Base-by-base conservation (phyloP, 1,284 basidiomycete genomes). In the Pseudozyma sp. region DNA sequence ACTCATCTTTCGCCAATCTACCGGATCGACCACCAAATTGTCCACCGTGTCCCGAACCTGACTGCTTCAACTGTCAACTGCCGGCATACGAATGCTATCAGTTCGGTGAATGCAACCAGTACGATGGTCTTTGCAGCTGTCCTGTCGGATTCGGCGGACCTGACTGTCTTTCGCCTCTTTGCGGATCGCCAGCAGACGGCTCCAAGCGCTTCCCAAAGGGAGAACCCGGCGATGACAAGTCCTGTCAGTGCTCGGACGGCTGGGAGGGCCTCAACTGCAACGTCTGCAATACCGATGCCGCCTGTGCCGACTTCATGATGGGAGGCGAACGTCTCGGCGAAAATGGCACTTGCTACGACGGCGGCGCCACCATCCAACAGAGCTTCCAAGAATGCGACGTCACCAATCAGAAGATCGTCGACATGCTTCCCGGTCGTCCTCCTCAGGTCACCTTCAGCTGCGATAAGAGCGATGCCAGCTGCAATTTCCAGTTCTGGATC, bases 381-480 rank as follows among this genome's bases (percentile, higher is more conserved):
- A 94, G 94, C 80, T 94, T 94, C 85, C 96, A 99, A 85, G 93
- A 97, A 90, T 99, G 96, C 86, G 90, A 97, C 83, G 95, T 99
- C 31, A 98, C 95, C 14, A 75, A 94, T 85, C 90, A 91, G 55
- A 94, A 94, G 86, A 95, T 95, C 79, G 87, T 93, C 68, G 93
- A 93, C 80, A 92, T 93, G 87, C 90, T 95, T 48, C 92, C 93
- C 0, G 91, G 89, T 60, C 89, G 94, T 30, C 91, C 91, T 31
- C 94, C 96, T 0, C 94, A 97, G 84, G 94, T 97, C 6, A 97
- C 96, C 0, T 98, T 99, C 85, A n/a, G 67, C 64, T 80, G 78
- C 54, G 68, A 77, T 37, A 72, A 71, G 42, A 54, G 63, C 39
- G 68, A 76, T 35, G 57, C 55, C 2, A 66, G 45, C 11, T 78